Base-by-base conservation (phyloP, 1,139 yeast species). In the Pichia sp. region DNA sequence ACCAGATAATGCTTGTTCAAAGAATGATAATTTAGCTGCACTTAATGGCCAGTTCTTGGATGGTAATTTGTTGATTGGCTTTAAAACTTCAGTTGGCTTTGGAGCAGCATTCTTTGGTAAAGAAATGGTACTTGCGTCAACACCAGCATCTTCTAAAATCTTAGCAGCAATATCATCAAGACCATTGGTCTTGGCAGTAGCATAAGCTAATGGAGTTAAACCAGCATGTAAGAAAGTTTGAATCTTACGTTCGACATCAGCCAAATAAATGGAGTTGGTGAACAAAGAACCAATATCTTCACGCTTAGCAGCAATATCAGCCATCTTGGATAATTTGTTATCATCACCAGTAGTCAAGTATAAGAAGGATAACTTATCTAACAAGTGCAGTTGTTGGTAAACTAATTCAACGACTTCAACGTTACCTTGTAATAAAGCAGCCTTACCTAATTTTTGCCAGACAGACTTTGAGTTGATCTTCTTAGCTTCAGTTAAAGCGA, bases 391-490 rank as follows among this genome's bases (percentile, higher is more conserved):
- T 61, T 88, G 89, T 69, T 94, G 99, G 60, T 87, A 88, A 44
- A 85, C 91, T 57, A 86, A 76, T 68, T 94, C 99, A 35, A 87
- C 93, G 53, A 89, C 75, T 47, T 84, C 83, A 55, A 85, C 77
- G 65, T 91, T 88, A 64, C 99, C 99, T 70, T 93, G 98, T 53
- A 75, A 73, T 53, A 91, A 71, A 4, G 99, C 98, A 63, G 90
- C 98, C 48, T 79, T 77, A 37, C 91, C 95, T 48, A 94, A 73
- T 57, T 79, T 81, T 57, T 82, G 85, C 97, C 98, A 94, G 50
- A 83, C 79, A 37, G 73, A 72, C 20, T 79, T 72, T 53, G 77
- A 77, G 62, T 88, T 81, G 59, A 94, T 75, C 52, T 79, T 80
- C 60, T 81, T 81, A 38, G 99, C 99, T 70, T 91, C 96, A 53